Percentiles rank a stretch among this genome's conserved stretches.
Conservation (phyloP, 352 stramenopile genomes). For the Globisporangium takayamanum region DNA sequence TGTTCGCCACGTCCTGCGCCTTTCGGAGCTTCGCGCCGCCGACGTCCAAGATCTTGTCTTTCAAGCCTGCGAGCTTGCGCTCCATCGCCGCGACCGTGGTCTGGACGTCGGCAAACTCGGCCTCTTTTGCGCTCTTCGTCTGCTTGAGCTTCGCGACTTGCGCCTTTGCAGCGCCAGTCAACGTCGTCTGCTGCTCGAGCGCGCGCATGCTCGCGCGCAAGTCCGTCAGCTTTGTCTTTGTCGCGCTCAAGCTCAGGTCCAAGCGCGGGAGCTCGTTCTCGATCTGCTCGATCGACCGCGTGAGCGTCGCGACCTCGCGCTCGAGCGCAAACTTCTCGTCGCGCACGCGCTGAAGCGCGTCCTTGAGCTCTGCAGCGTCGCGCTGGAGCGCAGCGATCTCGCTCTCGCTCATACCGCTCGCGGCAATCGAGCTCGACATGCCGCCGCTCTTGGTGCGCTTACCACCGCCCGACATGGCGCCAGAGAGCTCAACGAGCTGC, state of each 20-base stretch:
- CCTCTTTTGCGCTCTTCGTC: conserved; percentile 85
- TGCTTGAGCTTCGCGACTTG: conserved; percentile 82
- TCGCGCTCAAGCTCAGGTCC: conserved; percentile 69
- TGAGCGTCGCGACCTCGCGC: conserved; percentile 79
- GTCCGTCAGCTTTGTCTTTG: conserved; percentile 57
- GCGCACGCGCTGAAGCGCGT: conserved; percentile 50
- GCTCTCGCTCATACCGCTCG: conserved; percentile 36
- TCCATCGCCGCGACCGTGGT: conserved; percentile 66
- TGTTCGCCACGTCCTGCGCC: conserved; percentile 85
- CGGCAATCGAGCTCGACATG: conserved; percentile 84
- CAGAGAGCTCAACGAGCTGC: conserved; percentile 97
- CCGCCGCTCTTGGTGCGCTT: conserved; percentile 88
- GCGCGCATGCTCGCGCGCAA: conserved; percentile 50
- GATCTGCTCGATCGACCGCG: conserved; percentile 84
- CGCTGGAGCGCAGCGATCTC: conserved; percentile 65
- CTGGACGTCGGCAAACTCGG: conserved; percentile 71
- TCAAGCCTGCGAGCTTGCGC: conserved; percentile 82
- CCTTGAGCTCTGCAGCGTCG: conserved; percentile 38
- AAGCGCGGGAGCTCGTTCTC: conserved; percentile 90
- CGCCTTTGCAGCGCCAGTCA: conserved; percentile 84
- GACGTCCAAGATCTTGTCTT: conserved; percentile 94
- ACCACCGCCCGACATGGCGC: conserved; percentile 98
- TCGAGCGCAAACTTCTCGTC: conserved; percentile 66
- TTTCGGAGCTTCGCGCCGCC: conserved; percentile 93
- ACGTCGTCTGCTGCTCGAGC: conserved; percentile 82